A percentile compares a stretch with the other conserved stretches of the same genome.
Conservation (phyloP, 805 yeast species). For the Hanseniaspora guilliermondii region DNA sequence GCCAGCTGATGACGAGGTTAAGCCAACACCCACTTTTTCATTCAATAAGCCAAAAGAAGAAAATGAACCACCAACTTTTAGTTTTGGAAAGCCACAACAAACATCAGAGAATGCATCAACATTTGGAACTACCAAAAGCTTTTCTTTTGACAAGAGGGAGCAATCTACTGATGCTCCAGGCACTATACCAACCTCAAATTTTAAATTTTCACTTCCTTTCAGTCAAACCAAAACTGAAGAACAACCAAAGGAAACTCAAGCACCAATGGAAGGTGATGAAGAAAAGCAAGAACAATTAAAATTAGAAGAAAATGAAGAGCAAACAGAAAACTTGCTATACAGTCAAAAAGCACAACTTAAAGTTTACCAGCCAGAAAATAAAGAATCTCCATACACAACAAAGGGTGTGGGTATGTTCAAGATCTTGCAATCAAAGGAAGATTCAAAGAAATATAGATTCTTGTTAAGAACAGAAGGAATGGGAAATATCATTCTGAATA, state of each 20-base stretch:
- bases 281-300: conserved; percentile 42
- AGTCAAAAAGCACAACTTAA: conserved; percentile 62
- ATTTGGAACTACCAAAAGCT: conserved; percentile 15
- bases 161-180: conserved; percentile 11
- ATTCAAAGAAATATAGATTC: conserved; percentile 49
- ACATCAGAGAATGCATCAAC: conserved; percentile 17
- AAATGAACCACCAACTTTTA: conserved; percentile 16
- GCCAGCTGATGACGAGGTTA: background rate
- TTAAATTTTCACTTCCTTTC: conserved; percentile 27
- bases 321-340: conserved; percentile 52
- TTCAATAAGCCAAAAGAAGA: background rate
- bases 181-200: conserved; percentile 23
- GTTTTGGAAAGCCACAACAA: conserved; percentile 17
- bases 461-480: conserved; percentile 83
- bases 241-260: conserved; percentile 17
- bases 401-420: conserved; percentile 78
- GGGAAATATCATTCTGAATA: conserved; percentile 63
- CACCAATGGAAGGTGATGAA: conserved; percentile 16
- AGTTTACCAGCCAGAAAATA: conserved; percentile 42
- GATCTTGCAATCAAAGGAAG: conserved; percentile 47
- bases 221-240: conserved; percentile 20
- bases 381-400: conserved; percentile 39
- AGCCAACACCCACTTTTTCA: background rate
- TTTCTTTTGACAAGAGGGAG: conserved; percentile 1
- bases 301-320: conserved; percentile 57